These are phyloP conservation scores for Hericium erinaceus DNA, from an alignment of 768 basidiomycete genomes.

Conservation along the genomic window DNA sequence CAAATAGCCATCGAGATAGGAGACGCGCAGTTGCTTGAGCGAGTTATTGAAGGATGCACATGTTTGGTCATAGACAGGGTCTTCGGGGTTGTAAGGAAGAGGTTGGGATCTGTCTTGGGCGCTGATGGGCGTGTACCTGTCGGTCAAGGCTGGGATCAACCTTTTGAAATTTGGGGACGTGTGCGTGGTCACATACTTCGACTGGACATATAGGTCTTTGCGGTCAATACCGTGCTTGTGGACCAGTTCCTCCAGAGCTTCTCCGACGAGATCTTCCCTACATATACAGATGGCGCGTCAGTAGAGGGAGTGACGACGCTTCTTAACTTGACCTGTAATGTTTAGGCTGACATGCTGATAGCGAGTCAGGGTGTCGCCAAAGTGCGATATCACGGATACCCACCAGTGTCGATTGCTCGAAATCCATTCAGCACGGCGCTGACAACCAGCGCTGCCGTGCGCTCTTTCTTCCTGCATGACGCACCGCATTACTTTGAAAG, in stretches of 20 bases:
- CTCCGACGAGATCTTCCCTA: slow-evolving; percentile 65
- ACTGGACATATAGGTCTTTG: slow-evolving; percentile 69
- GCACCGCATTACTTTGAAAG: neutral
- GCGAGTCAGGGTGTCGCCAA: neutral
- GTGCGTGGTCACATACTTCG: slow-evolving; percentile 42
- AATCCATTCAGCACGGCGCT: slow-evolving; percentile 71
- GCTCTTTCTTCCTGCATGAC: slow-evolving; percentile 61
- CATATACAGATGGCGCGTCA: neutral
- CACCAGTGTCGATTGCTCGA: slow-evolving; percentile 77
- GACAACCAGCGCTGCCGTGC: slow-evolving; percentile 58
- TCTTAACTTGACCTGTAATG: slow-evolving; percentile 51
- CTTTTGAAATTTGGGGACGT: neutral
- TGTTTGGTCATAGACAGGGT: slow-evolving; percentile 50
- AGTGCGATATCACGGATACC: slow-evolving; percentile 7
- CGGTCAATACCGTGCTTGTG: slow-evolving; percentile 53
- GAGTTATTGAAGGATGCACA: slow-evolving; percentile 52
- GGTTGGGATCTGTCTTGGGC: slow-evolving; percentile 68
- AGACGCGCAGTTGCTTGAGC: slow-evolving; percentile 57
- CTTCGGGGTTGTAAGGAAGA: slow-evolving; percentile 59
- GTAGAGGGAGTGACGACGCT: neutral
- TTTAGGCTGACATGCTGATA: slow-evolving; percentile 57
- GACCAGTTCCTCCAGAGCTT: slow-evolving; percentile 50
- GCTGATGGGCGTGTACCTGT: slow-evolving; percentile 61
- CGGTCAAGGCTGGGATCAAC: neutral
- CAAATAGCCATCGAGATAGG: slow-evolving; percentile 70